These are phyloP conservation scores for Diaporthe velutina DNA, from an alignment of 2,329 filamentous ascomycete species.

Conservation along the genomic window DNA sequence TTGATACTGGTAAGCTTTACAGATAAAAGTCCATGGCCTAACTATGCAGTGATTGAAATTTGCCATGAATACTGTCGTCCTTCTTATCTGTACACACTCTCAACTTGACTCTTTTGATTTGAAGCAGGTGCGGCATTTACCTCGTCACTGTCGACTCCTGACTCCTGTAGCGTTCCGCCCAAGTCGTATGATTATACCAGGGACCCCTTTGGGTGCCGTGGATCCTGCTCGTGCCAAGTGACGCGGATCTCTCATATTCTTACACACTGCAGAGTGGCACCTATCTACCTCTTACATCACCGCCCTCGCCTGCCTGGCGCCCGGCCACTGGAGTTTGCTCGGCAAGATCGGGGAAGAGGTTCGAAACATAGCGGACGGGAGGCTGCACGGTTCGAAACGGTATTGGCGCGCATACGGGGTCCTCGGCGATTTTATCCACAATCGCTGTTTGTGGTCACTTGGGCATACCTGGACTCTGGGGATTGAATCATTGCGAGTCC, in stretches of 20 bases:
- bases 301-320: background rate
- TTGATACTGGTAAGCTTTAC: background rate
- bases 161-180: conserved; percentile 18
- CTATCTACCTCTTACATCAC: conserved; percentile 27
- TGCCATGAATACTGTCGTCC: background rate
- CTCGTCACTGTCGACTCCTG: conserved; percentile 12
- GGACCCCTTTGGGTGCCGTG: conserved; percentile 22
- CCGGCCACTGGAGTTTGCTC: conserved; percentile 25
- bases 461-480: too few relatives aligned
- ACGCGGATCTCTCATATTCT: conserved; percentile 17
- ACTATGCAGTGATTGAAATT: background rate
- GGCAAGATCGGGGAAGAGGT: conserved; percentile 20
- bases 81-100: background rate
- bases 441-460: conserved; percentile 5
- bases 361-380: conserved; percentile 13
- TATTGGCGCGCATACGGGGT: conserved; percentile 18
- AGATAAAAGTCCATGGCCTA: background rate
- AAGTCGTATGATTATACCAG: conserved; percentile 15
- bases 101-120: background rate
- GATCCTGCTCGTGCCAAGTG: conserved; percentile 22
- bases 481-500: background rate
- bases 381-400: conserved; percentile 5
- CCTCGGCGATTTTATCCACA: conserved; percentile 9
- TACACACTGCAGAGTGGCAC: background rate
- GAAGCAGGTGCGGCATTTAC: conserved; percentile 19